Base-by-base conservation (phyloP, 1,284 basidiomycete genomes). In the Cerrena zonata region DNA sequence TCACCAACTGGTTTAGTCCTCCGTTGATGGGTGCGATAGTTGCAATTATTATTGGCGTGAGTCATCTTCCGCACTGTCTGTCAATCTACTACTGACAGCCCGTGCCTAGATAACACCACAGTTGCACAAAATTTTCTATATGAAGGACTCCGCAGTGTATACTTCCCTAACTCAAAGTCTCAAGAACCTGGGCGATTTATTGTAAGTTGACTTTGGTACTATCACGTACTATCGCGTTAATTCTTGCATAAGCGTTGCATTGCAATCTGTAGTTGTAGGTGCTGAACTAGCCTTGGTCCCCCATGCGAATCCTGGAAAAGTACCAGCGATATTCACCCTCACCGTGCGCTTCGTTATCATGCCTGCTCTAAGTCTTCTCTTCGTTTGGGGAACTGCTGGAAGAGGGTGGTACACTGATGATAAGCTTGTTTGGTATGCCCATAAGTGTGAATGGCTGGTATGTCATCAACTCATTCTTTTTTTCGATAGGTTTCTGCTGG, bases 211-310 rank as follows among this genome's bases (percentile, higher is more conserved):
- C 2, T 13, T 15, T 34, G 30, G 30, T 34, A 34, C 30, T 7
- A 34, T 7, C 30, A n/a, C n/a, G n/a, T 34, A 34, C 30, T 7
- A 34, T 34, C 7, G 7, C 7, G 13, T 18, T 23, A 42, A 44
- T 13, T 34, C 19, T 23, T 0, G 38, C 38, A 12, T 37, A 49
- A 66, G 64, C 47, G 63, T 65, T 30, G 59, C 55, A 4, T 55
- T 66, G 10, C 66, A 68, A 44, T 63, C 64, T 38, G 65, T 66
- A 55, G 56, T 53, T 22, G 63, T 68, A 39, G 65, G 66, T 23
- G 61, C 63, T 0, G 60, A 66, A 53, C 63, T 68, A 46, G 64
- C 61, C 2, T 50, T 61, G 18, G 61, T 65, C 7, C 51, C 48
- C 13, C 58, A 59, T 26, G 51, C 60, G 12, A 38, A 57, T n/a